Base-by-base conservation (phyloP, 2,329 filamentous ascomycete genomes). In the Bipolaris victoriae region DNA sequence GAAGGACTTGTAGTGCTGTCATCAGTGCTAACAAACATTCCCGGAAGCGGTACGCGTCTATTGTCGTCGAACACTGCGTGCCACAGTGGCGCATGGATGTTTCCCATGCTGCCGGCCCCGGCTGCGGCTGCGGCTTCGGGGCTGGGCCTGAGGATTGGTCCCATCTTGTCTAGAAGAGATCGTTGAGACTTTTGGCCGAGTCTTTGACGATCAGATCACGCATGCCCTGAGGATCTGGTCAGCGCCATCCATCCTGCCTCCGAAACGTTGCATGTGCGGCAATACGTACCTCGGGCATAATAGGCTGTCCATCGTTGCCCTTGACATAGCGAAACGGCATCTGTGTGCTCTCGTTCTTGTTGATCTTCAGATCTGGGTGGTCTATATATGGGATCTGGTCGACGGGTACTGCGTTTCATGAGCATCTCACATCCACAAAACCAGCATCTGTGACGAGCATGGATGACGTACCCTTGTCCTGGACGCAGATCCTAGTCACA, bases 261-360 rank as follows among this genome's bases (percentile, higher is more conserved):
- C 54, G 54, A 65, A 63, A 62, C 43, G 52, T 49, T 55, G 49
- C 44, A 45, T 54, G 39, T 60, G 49, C 37, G 36, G 49, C 51
- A 49, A 45, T 51, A 57, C 83, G 79, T 78, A 97, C 93, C 80
- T 90, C 84, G 20, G 95, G 95, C 92, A 99, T 97, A 57, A 97
- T 88, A 1, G 93, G 91, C 65, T 91, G 82, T 43, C 90, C 92
- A 55, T 90, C 81, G 10, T 85, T 80, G 49, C 84, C 88, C 72
- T 86, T 89, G 49, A 99, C 93, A 74, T 99, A 99, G 66, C 95
- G 91, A 78, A 99, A 99, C 0, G 95, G 95, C 95, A 99, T 98
- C 77, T 97, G 85, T 0, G 93, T 97, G 75, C 90, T 95, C 79
- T 99, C 95, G 71, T 96, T 89, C 74, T 95, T 88, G 75, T 91